Evolutionary conservation across 345 rosid genomes (phyloP), one percentile per base, ranked within the genome.

Genomic region (Barbarea vulgaris): DNA sequence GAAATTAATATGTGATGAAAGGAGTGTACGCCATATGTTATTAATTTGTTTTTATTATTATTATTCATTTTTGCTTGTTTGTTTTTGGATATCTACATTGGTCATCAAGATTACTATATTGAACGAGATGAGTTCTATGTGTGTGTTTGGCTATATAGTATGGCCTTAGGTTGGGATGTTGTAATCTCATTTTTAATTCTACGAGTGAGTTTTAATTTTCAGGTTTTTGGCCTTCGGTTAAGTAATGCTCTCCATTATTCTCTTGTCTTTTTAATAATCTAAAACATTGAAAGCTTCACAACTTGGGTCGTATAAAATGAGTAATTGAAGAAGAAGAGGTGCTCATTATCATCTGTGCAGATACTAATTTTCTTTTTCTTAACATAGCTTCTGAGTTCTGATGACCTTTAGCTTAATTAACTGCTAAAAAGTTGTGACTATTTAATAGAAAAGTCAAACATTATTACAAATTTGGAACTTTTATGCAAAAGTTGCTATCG

Each of bases 351-450:
- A 69, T 63, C 58, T 69, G 18, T 41, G 36, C 24, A 58, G 53
- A 36, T 67, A 50, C 52, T 44, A 15, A 46, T n/a, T 25, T 60
- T 9, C 3, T 30, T 67, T 22, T 37, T n/a, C n/a, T n/a, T 27
- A 59, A 75, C 62, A 61, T 76, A 25, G 64, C 74, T 69, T 67
- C 67, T 75, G 48, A 28, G 53, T 37, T 69, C 80, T 76, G 75
- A 54, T 68, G 47, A 60, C 30, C 10, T 67, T 67, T 67, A 67
- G 55, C 62, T 65, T 65, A 56, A 66, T 65, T 65, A 56, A 66
- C 79, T 62, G 50, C 63, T 54, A 36, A 64, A 76, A 77, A 70
- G 61, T 70, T 56, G 70, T 6, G 21, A 63, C 67, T 46, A 64
- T 70, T 54, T 34, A 54, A 15, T 63, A 44, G 72, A 70, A 70